Conservation (phyloP, 768 basidiomycete genomes). For the Floccularia luteovirens region DNA sequence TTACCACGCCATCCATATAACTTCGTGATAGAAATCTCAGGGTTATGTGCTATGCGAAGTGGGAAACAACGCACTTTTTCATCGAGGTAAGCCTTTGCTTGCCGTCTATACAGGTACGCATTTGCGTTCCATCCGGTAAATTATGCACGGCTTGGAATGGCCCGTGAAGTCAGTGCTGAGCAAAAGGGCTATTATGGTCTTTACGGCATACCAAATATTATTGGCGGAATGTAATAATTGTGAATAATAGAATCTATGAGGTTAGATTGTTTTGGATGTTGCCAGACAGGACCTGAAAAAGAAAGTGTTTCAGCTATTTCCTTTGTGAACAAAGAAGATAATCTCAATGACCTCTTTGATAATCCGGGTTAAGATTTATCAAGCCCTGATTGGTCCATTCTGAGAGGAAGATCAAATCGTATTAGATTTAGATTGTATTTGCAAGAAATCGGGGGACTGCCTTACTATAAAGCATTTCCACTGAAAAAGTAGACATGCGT, state of each 20-base stretch:
- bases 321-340: slow-evolving; percentile 2
- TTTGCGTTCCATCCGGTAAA: slow-evolving; percentile 32
- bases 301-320: no score
- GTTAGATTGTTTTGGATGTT: slow-evolving; percentile 47
- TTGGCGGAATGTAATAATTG: slow-evolving; percentile 60
- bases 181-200: background rate
- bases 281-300: slow-evolving; percentile 61
- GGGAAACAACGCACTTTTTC: slow-evolving; percentile 28
- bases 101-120: slow-evolving; percentile 59
- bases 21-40: slow-evolving; percentile 18
- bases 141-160: slow-evolving; percentile 25
- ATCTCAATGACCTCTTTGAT: slow-evolving; percentile 45
- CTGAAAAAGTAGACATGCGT: slow-evolving; percentile 30
- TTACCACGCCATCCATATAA: slow-evolving; percentile 48
- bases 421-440: background rate
- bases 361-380: slow-evolving; percentile 57
- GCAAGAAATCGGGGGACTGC: slow-evolving; percentile 1
- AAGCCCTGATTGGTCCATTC: slow-evolving; percentile 37
- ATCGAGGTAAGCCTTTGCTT: slow-evolving; percentile 68
- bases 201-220: slow-evolving; percentile 48
- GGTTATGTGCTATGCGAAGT: background rate
- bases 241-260: slow-evolving; percentile 59
- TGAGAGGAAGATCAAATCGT: slow-evolving; percentile 12
- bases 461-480: slow-evolving; percentile 36
- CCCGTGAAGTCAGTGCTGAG: slow-evolving; percentile 1